Conservation (phyloP, 208 protist species). For the Leishmania braziliensis region DNA sequence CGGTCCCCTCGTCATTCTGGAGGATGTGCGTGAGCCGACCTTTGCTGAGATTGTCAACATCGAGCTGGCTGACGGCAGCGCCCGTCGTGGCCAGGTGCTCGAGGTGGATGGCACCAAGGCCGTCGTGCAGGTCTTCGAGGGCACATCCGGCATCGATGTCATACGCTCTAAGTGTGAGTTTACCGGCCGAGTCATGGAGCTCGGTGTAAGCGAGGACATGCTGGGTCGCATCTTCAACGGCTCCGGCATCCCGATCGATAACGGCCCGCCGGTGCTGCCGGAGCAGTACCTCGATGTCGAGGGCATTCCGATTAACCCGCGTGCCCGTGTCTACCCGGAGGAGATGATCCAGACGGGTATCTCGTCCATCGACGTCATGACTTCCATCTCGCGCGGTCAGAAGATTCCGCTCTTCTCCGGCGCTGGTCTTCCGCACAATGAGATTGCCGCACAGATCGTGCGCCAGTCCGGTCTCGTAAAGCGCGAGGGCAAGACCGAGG, state of each 20-base stretch:
- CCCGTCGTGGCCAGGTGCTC: slow-evolving; percentile 97
- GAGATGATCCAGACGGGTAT: slow-evolving; percentile 99
- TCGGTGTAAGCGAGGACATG: slow-evolving; percentile 99
- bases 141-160: slow-evolving; percentile 99
- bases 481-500: slow-evolving; percentile 90
- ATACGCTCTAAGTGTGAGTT: slow-evolving; percentile 97
- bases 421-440: slow-evolving; percentile 99
- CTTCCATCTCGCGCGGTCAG: slow-evolving; percentile 99
- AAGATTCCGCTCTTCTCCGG: slow-evolving; percentile 99
- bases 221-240: slow-evolving; percentile 99
- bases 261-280: slow-evolving; percentile 97
- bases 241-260: slow-evolving; percentile 99
- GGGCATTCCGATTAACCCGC: slow-evolving; percentile 99
- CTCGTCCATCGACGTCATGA: slow-evolving; percentile 99
- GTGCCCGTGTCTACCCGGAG: slow-evolving; percentile 98
- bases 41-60: slow-evolving; percentile 99
- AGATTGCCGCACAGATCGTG: slow-evolving; percentile 99
- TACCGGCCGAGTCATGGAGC: slow-evolving; percentile 98
- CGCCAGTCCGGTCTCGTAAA: slow-evolving; percentile 99
- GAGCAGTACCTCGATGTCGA: slow-evolving; percentile 99
- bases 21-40: slow-evolving; percentile 98
- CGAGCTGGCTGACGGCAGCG: slow-evolving; percentile 96
- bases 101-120: slow-evolving; percentile 98
- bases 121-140: slow-evolving; percentile 99
- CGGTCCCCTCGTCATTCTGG: slow-evolving; percentile 99